Evolutionary conservation across 257 asterid genomes (phyloP).

Genomic region (Eustoma russellianum): DNA sequence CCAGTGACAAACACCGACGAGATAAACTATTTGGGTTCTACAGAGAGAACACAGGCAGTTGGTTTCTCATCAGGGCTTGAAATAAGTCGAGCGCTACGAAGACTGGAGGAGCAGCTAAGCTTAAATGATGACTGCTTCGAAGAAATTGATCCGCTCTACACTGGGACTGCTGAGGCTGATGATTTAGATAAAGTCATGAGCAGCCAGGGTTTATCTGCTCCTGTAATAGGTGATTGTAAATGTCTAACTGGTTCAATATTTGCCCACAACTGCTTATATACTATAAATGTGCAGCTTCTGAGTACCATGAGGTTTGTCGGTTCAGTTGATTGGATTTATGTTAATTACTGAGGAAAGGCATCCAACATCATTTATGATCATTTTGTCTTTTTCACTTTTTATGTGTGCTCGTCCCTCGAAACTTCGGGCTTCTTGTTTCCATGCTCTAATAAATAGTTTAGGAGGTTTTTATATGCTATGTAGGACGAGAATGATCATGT

Average conservation of each 20-base stretch:
- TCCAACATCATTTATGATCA: no score
- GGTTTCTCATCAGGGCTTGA: constrained; percentile 40
- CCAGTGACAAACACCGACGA: constrained; percentile 19
- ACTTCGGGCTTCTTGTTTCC: no score
- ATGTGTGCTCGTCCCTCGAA: no score
- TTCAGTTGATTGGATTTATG: no score
- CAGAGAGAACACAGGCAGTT: constrained; percentile 31
- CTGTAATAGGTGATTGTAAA: constrained; percentile 28
- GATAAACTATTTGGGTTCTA: no score
- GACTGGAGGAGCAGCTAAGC: constrained; percentile 67
- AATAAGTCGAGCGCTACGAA: constrained; percentile 51
- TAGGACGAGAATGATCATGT: no score
- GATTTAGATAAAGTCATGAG: constrained; percentile 29
- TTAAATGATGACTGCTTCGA: constrained; percentile 50
- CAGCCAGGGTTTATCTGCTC: constrained; percentile 37
- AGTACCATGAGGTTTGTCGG: no score
- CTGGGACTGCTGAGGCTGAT: constrained; percentile 37
- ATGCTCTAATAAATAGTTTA: no score
- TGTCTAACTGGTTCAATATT: constrained; percentile 10
- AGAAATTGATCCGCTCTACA: constrained; percentile 22
- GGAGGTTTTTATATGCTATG: no score
- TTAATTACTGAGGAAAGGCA: no score
- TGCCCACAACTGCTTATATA: neutral
- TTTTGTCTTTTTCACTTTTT: no score
- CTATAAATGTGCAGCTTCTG: neutral